Evolutionary conservation across 768 basidiomycete species (phyloP).

Genomic region (Neoboletus subvelutipes): DNA sequence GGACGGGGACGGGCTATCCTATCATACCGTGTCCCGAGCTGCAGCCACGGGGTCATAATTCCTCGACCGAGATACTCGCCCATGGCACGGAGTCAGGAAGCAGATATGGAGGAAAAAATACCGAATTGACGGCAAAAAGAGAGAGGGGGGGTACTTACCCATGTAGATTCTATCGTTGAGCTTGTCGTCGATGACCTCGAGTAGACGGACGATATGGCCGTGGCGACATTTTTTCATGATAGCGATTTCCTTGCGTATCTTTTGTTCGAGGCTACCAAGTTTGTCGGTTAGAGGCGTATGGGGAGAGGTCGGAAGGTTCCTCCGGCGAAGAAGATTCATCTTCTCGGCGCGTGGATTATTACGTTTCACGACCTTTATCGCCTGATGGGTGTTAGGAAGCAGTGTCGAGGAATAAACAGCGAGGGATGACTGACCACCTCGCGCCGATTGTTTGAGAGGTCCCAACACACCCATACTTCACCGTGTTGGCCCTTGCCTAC

Average conservation of each 20-base stretch:
- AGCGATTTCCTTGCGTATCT: slow-evolving; percentile 92
- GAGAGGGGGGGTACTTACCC: slow-evolving; percentile 55
- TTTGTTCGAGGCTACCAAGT: slow-evolving; percentile 71
- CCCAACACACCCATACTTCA: slow-evolving; percentile 75
- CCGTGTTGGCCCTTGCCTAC: slow-evolving; percentile 92
- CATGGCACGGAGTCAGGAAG: slow-evolving; percentile 27
- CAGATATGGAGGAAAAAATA: slow-evolving; percentile 18
- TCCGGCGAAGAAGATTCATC: slow-evolving; percentile 52
- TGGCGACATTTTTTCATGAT: slow-evolving; percentile 98
- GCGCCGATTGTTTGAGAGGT: slow-evolving; percentile 48
- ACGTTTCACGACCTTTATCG: slow-evolving; percentile 76
- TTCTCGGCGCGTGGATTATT: slow-evolving; percentile 70
- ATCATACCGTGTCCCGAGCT: slow-evolving; percentile 33
- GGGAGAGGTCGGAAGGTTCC: slow-evolving; percentile 41
- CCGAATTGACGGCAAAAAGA: slow-evolving; percentile 13
- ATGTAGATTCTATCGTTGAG: slow-evolving; percentile 88
- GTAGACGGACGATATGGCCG: slow-evolving; percentile 83
- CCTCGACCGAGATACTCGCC: slow-evolving; percentile 31
- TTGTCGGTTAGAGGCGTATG: slow-evolving; percentile 64
- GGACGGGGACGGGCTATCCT: slow-evolving; percentile 18
- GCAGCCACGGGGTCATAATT: slow-evolving; percentile 34
- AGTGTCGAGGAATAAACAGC: slow-evolving; percentile 4
- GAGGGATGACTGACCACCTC: slow-evolving; percentile 40
- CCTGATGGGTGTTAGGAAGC: slow-evolving; percentile 42
- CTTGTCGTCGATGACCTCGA: slow-evolving; percentile 94